Evolutionary conservation across 768 basidiomycete species (phyloP), one percentile per base, ranked within the genome.

Genomic region (Leccinellum albellum): DNA sequence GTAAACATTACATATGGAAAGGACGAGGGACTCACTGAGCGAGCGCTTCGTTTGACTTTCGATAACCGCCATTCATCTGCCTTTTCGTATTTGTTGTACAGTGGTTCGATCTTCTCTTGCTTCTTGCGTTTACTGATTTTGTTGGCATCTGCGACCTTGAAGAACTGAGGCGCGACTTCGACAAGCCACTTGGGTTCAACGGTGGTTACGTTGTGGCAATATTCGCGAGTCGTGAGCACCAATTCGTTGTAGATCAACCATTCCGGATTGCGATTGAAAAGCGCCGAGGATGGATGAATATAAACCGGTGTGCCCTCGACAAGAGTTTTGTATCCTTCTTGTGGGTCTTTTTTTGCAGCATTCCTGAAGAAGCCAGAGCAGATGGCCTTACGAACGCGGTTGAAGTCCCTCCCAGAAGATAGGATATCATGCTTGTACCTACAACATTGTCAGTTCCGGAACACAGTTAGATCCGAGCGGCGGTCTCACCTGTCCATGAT

Each of bases 301-400:
- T 96, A 98, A 50, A 99, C 95, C 0, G 96, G 97, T n/a, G 97
- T 98, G 32, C 94, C 94, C 74, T 97, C 94, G 3, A 94, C 91
- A 12, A 96, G 85, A 0, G 94, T 96, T 75, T 98, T 99, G 80
- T 98, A 99, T 7, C 97, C 96, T 71, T 98, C 96, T 68, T 94
- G 92, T 5, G 92, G 91, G 67, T 95, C 96, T 73, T 99, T 99
- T 79, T 99, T 99, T 26, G 97, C 97, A 1, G 97, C 95, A 68
- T 98, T 90, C 12, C 95, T 84, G 85, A 99, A 99, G 76, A 91
- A 98, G 17, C 97, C 96, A 23, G 93, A 94, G 70, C 94, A 96
- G 60, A 99, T 98, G 9, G 97, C 94, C 67, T 89, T 89, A 35
- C 97, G 89, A 9, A 98, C 91, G 17, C 82, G 82, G 69, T 96